Percentiles rank a stretch among this genome's conserved stretches.
These are phyloP conservation scores for Fusarium fracticaudum DNA, from an alignment of 2,329 filamentous ascomycete species.

Conservation along the genomic window DNA sequence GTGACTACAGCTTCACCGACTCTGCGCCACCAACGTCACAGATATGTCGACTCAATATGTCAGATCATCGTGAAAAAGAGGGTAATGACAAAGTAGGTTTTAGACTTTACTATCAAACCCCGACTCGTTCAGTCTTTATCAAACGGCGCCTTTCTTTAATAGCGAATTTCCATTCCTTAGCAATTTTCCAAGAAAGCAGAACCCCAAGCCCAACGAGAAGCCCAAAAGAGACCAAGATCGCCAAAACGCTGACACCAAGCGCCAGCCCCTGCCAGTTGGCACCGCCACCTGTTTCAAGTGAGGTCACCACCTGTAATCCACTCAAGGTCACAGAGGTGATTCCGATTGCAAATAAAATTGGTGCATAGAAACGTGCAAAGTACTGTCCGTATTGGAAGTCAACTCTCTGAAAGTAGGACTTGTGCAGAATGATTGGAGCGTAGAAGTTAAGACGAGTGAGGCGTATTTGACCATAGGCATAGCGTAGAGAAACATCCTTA, in stretches of 20 bases:
- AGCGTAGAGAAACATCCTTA: background rate
- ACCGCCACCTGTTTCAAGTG: background rate
- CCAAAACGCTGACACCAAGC: background rate
- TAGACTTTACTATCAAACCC: background rate
- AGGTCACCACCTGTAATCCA: background rate
- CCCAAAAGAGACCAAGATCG: background rate
- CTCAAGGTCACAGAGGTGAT: background rate
- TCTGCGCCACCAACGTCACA: background rate
- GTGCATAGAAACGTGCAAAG: background rate
- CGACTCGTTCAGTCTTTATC: background rate
- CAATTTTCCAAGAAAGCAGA: background rate
- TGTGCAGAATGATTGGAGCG: background rate
- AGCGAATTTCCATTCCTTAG: background rate
- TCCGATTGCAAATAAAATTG: background rate
- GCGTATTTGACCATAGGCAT: background rate
- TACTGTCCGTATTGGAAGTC: background rate
- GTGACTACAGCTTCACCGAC: background rate
- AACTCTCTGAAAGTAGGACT: background rate
- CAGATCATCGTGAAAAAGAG: background rate
- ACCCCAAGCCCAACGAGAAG: background rate
- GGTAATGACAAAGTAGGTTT: no score
- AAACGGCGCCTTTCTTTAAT: background rate
- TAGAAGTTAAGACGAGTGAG: background rate
- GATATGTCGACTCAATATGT: no score
- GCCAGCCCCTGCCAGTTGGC: background rate